These are phyloP conservation scores for Daldinia bambusicola DNA, from an alignment of 495 filamentous ascomycete genomes.

Conservation along the genomic window DNA sequence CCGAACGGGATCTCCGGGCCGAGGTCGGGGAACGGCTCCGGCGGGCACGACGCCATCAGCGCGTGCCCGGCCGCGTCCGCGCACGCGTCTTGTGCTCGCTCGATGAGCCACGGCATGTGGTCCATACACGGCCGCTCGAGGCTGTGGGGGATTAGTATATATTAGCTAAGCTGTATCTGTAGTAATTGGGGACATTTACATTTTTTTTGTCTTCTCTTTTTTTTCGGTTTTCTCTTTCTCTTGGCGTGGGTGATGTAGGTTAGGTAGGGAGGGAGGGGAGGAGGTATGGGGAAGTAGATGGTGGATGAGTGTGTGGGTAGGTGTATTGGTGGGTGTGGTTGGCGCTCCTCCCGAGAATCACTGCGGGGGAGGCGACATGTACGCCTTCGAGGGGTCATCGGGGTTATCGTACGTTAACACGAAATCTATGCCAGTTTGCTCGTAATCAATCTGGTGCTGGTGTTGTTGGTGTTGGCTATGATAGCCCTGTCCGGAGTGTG, in stretches of 20 bases:
- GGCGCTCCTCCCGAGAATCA: conserved; percentile 36
- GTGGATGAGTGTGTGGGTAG: not conserved
- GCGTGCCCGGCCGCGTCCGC: conserved; percentile 76
- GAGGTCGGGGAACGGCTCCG: conserved; percentile 62
- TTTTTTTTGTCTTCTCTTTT: conserved; percentile 16
- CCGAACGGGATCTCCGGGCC: conserved; percentile 63
- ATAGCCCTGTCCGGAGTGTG: no score
- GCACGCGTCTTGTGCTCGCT: conserved; percentile 65
- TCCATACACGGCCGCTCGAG: conserved; percentile 96
- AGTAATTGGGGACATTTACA: conserved; percentile 29
- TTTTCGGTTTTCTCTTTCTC: conserved; percentile 10
- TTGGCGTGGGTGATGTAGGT: no score
- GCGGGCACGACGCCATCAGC: conserved; percentile 89
- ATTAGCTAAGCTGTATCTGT: conserved; percentile 49
- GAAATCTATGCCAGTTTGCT: conserved; percentile 93
- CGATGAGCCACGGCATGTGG: conserved; percentile 82
- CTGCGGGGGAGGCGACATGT: conserved; percentile 72
- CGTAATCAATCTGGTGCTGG: conserved; percentile 72
- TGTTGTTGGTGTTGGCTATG: conserved; percentile 44
- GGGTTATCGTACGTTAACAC: conserved; percentile 85
- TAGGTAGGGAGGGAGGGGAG: no score
- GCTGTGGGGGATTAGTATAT: conserved; percentile 61
- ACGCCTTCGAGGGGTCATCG: conserved; percentile 65
- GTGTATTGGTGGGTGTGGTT: conserved; percentile 19
- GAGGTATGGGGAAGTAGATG: no score